A percentile compares a stretch with the other conserved stretches of the same genome.
Conservation (phyloP, 768 basidiomycete genomes). For the Gymnopilus dilepis region DNA sequence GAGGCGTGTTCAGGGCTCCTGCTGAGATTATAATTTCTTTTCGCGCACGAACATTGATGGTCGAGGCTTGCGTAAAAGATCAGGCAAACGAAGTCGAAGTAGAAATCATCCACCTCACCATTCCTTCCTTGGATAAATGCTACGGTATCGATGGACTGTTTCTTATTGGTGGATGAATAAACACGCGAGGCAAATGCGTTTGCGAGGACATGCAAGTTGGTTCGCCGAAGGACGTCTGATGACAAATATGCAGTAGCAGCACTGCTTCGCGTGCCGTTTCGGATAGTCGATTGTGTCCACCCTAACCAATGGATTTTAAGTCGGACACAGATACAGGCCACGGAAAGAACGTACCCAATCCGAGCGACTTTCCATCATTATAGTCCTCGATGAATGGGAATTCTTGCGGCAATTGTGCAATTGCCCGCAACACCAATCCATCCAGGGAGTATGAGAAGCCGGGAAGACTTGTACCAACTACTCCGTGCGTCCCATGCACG, state of each 20-base stretch:
- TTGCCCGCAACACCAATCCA: constrained; percentile 34
- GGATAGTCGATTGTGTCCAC: not conserved
- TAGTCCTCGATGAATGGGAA: constrained; percentile 36
- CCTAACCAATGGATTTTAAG: not conserved
- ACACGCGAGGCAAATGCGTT: not conserved
- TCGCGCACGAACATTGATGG: not conserved
- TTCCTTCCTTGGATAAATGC: no score
- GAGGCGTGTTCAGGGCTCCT: not conserved
- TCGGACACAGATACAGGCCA: not conserved
- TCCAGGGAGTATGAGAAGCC: constrained; percentile 39
- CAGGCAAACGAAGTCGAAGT: no score
- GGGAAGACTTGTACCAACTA: constrained; percentile 36
- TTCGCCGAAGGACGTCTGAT: not conserved
- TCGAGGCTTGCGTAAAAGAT: no score
- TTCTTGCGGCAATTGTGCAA: constrained; percentile 28
- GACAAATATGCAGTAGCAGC: not conserved
- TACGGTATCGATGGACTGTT: not conserved
- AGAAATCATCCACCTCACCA: no score
- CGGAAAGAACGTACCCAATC: constrained; percentile 14
- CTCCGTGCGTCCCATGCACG: constrained; percentile 41
- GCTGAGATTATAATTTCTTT: not conserved
- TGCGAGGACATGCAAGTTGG: not conserved
- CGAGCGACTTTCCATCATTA: constrained; percentile 34
- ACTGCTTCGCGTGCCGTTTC: not conserved
- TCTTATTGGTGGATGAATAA: not conserved